Evolutionary conservation across 441 rosid species (phyloP).

Genomic region (Kokia cookei): DNA sequence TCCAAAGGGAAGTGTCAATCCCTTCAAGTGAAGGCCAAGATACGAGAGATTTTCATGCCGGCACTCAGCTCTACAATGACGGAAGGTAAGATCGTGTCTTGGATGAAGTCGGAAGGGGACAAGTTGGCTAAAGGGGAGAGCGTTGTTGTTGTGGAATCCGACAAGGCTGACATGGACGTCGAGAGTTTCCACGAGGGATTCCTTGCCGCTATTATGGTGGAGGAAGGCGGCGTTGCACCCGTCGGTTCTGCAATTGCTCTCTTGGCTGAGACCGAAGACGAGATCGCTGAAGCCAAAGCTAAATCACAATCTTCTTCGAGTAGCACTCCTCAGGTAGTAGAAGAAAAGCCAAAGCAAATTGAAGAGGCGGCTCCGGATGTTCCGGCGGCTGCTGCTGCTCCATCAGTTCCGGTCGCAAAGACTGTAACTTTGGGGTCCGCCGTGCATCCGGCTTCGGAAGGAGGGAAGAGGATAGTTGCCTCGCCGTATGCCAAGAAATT

Average conservation of each 20-base stretch:
- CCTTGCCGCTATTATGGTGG: slow-evolving; percentile 85
- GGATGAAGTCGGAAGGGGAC: slow-evolving; percentile 90
- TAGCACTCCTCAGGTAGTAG: not conserved
- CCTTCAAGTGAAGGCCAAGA: slow-evolving; percentile 52
- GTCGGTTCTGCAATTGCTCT: slow-evolving; percentile 93
- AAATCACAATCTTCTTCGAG: slow-evolving; percentile 29
- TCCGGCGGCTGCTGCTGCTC: not conserved
- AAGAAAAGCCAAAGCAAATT: not conserved
- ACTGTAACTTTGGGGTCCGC: slow-evolving; percentile 18
- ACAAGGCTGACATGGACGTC: slow-evolving; percentile 96
- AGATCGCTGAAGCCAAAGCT: slow-evolving; percentile 64
- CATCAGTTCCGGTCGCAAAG: slow-evolving; percentile 5
- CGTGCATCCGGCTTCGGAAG: slow-evolving; percentile 69
- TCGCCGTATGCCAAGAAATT: slow-evolving; percentile 92
- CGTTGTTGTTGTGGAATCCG: slow-evolving; percentile 91
- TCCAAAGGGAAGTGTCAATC: slow-evolving; percentile 7
- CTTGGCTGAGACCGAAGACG: slow-evolving; percentile 64
- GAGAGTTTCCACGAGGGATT: slow-evolving; percentile 92
- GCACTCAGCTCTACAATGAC: slow-evolving; percentile 96
- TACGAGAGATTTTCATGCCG: slow-evolving; percentile 96
- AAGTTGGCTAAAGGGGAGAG: slow-evolving; percentile 81
- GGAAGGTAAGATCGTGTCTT: slow-evolving; percentile 88
- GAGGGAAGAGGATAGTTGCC: slow-evolving; percentile 83
- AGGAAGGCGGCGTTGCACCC: slow-evolving; percentile 84
- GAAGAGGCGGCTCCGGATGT: not conserved